Percentiles rank a stretch among this genome's conserved stretches.
These are phyloP conservation scores for Epichloe typhina DNA, from an alignment of 2,329 filamentous ascomycete species.

Conservation along the genomic window DNA sequence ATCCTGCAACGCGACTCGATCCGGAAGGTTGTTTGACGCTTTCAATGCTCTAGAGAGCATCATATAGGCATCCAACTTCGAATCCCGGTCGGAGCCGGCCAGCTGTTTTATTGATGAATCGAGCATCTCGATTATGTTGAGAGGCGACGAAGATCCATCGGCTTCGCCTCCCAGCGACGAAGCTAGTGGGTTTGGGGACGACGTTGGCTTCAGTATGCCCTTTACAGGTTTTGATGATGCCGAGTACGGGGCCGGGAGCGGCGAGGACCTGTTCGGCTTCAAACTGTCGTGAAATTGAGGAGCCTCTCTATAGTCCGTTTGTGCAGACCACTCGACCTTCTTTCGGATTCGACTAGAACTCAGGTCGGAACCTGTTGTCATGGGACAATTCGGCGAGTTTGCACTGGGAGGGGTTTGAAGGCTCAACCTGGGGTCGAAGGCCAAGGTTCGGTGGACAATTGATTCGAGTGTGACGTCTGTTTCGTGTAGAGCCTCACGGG, in stretches of 20 bases:
- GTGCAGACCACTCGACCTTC: slow-evolving; percentile 43
- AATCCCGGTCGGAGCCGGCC: slow-evolving; percentile 56
- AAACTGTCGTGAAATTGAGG: slow-evolving; percentile 29
- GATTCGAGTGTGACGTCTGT: slow-evolving; percentile 22
- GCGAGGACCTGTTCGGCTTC: slow-evolving; percentile 24
- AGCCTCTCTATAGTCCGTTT: slow-evolving; percentile 43
- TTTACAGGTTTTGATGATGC: slow-evolving; percentile 35
- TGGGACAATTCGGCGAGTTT: slow-evolving; percentile 29
- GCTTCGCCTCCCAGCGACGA: slow-evolving; percentile 28
- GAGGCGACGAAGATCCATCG: slow-evolving; percentile 23
- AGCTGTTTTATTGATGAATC: slow-evolving; percentile 76
- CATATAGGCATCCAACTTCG: slow-evolving; percentile 74
- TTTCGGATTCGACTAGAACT: slow-evolving; percentile 35
- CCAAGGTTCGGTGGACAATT: slow-evolving; percentile 21
- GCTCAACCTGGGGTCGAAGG: slow-evolving; percentile 23
- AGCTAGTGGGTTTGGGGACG: slow-evolving; percentile 33
- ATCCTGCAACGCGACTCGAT: slow-evolving; percentile 54
- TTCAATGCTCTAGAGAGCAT: slow-evolving; percentile 65
- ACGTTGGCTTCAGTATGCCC: slow-evolving; percentile 66
- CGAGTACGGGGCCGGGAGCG: slow-evolving; percentile 27
- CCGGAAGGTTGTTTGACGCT: slow-evolving; percentile 70
- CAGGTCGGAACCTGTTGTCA: slow-evolving; percentile 27
- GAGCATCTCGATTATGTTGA: slow-evolving; percentile 64
- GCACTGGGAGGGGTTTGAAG: slow-evolving; percentile 39
- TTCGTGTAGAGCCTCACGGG: slow-evolving; percentile 37